phyloP scores from a whole-genome alignment of 768 basidiomycete species.

The Leccinum rimulosum region DNA sequence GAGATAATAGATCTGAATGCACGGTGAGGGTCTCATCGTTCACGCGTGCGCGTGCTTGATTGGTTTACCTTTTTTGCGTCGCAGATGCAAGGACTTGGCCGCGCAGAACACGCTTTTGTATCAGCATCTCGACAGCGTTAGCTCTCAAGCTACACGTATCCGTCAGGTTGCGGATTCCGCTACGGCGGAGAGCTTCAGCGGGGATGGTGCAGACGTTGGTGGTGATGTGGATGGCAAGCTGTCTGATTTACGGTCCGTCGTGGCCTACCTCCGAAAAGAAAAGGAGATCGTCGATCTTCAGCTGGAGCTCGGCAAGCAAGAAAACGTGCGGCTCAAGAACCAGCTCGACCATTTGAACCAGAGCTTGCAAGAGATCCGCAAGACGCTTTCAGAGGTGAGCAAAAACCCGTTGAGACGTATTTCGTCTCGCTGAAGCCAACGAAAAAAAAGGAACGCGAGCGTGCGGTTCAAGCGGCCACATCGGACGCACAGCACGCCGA shows the following conservation, averaged over 20 bases:
- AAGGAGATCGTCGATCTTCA: slow-evolving; percentile 91
- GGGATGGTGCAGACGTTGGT: slow-evolving; percentile 40
- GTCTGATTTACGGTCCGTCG: slow-evolving; percentile 72
- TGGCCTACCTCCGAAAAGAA: slow-evolving; percentile 82
- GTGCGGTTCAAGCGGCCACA: slow-evolving; percentile 64
- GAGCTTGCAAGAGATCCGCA: slow-evolving; percentile 66
- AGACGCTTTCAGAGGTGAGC: slow-evolving; percentile 67
- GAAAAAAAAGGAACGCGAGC: slow-evolving; percentile 63
- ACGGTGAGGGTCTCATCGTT: slow-evolving; percentile 42
- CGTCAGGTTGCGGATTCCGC: slow-evolving; percentile 63
- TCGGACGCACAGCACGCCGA: slow-evolving; percentile 81
- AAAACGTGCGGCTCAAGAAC: slow-evolving; percentile 68
- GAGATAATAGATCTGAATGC: slow-evolving; percentile 70
- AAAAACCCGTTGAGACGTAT: not conserved
- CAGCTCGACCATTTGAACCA: slow-evolving; percentile 70
- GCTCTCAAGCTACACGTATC: slow-evolving; percentile 78
- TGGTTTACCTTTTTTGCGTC: not conserved
- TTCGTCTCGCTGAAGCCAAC: not conserved
- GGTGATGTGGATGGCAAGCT: slow-evolving; percentile 61
- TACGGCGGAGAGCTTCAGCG: slow-evolving; percentile 31
- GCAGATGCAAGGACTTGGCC: slow-evolving; percentile 68
- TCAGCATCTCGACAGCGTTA: slow-evolving; percentile 82
- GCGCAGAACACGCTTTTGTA: slow-evolving; percentile 77
- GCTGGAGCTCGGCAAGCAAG: slow-evolving; percentile 74
- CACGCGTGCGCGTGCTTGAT: not conserved